These are phyloP conservation scores for Aspergillus sp. DNA, from an alignment of 2,329 filamentous ascomycete species.

Conservation along the genomic window DNA sequence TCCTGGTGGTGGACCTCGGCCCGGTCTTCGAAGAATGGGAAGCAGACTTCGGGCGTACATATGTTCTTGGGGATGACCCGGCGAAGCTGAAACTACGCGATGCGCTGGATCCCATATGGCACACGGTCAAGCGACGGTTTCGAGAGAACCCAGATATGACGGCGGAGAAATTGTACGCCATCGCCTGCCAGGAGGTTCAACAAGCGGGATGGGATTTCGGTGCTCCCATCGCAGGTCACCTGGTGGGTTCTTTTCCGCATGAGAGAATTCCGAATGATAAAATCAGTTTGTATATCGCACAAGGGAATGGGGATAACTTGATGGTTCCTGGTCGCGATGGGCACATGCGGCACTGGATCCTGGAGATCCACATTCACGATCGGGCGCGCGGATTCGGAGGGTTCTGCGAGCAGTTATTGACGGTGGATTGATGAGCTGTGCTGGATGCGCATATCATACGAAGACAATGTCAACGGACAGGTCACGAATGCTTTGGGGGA, in stretches of 20 bases:
- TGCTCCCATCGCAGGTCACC: conserved; percentile 49
- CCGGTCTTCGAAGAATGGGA: conserved; percentile 57
- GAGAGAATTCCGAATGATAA: conserved; percentile 54
- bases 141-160: conserved; percentile 48
- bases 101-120: conserved; percentile 51
- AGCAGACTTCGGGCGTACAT: conserved; percentile 57
- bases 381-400: conserved; percentile 41
- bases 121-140: conserved; percentile 46
- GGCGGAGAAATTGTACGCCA: conserved; percentile 51
- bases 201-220: conserved; percentile 50
- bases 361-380: conserved; percentile 53
- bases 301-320: conserved; percentile 49
- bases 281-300: conserved; percentile 48
- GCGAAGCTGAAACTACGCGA: conserved; percentile 49
- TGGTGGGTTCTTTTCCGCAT: conserved; percentile 56
- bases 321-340: conserved; percentile 43
- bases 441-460: background rate
- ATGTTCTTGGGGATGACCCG: conserved; percentile 52
- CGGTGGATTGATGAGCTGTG: conserved; percentile 19
- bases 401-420: conserved; percentile 46
- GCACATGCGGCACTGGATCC: conserved; percentile 51
- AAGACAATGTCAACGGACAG: too few relatives aligned
- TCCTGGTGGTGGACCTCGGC: conserved; percentile 55
- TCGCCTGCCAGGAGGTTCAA: conserved; percentile 42
- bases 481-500: too few relatives aligned